phyloP scores from a whole-genome alignment of 2,329 filamentous ascomycete species.

The Cytospora mali region DNA sequence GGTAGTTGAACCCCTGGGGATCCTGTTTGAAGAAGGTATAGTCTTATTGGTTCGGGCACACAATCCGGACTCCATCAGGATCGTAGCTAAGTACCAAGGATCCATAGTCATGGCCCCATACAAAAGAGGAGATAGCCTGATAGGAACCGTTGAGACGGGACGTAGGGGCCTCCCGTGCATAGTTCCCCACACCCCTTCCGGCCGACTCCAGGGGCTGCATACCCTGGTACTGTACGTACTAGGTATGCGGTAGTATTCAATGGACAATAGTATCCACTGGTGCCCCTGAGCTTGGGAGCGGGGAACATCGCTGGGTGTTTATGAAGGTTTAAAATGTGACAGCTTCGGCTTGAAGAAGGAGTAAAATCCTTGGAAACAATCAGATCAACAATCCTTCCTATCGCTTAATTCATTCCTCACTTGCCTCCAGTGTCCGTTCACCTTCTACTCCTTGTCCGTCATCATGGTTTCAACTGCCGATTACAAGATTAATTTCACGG shows the following conservation, averaged over 20 bases:
- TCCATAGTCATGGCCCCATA: too few relatives aligned
- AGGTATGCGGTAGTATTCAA: too few relatives aligned
- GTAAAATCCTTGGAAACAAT: neutral
- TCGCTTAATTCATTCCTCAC: neutral
- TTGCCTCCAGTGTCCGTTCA: neutral
- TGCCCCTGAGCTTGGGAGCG: neutral
- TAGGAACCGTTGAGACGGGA: neutral
- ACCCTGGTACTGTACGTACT: too few relatives aligned
- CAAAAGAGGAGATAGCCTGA: neutral
- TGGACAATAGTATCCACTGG: too few relatives aligned
- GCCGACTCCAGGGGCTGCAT: too few relatives aligned
- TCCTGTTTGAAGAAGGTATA: neutral
- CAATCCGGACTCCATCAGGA: too few relatives aligned
- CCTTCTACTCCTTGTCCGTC: neutral
- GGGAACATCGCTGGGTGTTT: neutral
- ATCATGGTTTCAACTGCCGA: conserved; percentile 10
- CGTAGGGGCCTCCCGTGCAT: neutral
- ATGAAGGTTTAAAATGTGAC: neutral
- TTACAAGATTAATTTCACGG: conserved; percentile 11
- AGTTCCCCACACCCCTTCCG: too few relatives aligned
- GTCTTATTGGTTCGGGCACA: neutral
- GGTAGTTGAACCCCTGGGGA: neutral
- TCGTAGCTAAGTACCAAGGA: too few relatives aligned
- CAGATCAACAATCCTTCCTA: neutral
- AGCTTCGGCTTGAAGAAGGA: neutral